A percentile compares a stretch with the other conserved stretches of the same genome.
These are phyloP conservation scores for Dovyalis caffra DNA, from an alignment of 345 rosid species.

Conservation along the genomic window DNA sequence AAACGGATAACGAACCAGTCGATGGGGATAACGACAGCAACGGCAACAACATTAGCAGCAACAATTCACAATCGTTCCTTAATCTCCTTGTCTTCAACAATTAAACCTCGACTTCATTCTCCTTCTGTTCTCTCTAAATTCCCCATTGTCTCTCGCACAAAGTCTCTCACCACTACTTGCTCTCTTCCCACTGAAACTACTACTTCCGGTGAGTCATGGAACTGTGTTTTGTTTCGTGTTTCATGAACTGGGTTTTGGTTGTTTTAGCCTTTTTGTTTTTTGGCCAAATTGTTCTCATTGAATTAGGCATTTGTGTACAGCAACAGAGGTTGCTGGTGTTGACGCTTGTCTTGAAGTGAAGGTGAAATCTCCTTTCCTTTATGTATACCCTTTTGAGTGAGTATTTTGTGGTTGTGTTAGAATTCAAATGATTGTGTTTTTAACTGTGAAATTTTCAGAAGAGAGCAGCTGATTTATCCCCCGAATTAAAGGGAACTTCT, in stretches of 20 bases:
- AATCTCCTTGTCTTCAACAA: background rate
- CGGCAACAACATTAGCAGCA: background rate
- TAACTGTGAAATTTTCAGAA: conserved; percentile 45
- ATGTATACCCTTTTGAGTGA: background rate
- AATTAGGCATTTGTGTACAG: conserved; percentile 2
- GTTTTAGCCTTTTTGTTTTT: background rate
- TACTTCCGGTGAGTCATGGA: conserved; percentile 29
- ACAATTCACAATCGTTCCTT: conserved; percentile 11
- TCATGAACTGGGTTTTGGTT: background rate
- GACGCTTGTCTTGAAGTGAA: conserved; percentile 35
- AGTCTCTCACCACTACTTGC: conserved; percentile 19
- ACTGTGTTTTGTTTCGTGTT: background rate
- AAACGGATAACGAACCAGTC: background rate
- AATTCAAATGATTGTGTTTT: conserved; percentile 24
- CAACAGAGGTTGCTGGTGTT: conserved; percentile 27
- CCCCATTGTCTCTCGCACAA: background rate
- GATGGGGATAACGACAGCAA: conserved; percentile 5
- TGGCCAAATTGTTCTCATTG: background rate
- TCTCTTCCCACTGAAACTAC: conserved; percentile 32
- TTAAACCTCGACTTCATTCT: background rate
- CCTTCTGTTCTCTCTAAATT: conserved; percentile 13
- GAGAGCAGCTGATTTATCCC: conserved; percentile 59
- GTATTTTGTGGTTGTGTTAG: background rate
- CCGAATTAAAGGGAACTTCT: conserved; percentile 75
- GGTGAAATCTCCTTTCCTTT: conserved; percentile 20